Conservation (phyloP, 2,329 filamentous ascomycete species). For the Biscogniauxia marginata region DNA sequence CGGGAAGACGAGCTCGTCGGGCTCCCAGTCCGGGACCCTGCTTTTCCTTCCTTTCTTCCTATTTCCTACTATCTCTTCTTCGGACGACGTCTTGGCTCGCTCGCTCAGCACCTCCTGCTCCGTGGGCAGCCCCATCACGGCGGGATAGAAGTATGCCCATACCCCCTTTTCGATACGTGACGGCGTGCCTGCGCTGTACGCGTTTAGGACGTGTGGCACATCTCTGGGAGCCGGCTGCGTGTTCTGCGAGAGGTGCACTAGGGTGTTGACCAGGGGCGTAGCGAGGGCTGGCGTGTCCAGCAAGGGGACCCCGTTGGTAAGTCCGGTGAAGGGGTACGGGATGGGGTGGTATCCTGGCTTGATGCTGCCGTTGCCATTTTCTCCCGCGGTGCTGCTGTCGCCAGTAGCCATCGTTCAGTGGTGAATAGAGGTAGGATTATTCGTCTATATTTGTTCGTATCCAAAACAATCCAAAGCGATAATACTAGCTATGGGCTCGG, state of each 20-base stretch:
- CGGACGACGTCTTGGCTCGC: too few species aligned
- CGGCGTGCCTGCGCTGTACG: not conserved
- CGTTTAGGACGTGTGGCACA: not conserved
- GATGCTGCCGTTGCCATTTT: not conserved
- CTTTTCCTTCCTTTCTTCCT: too few species aligned
- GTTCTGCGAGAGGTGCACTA: not conserved
- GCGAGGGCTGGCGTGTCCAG: not conserved
- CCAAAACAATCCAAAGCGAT: not conserved
- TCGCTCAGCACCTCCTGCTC: not conserved
- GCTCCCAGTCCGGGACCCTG: not conserved
- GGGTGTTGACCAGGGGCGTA: not conserved
- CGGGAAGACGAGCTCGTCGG: not conserved
- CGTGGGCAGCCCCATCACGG: not conserved
- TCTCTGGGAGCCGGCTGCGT: not conserved
- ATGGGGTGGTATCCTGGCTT: not conserved
- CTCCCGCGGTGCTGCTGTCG: not conserved
- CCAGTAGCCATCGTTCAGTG: not conserved
- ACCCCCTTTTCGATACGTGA: not conserved
- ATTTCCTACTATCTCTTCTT: too few species aligned
- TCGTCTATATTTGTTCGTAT: not conserved
- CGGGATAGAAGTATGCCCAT: not conserved
- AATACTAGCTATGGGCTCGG: not conserved
- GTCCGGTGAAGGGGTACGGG: not conserved
- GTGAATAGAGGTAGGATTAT: not conserved
- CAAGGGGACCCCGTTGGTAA: not conserved